Evolutionary conservation across 106 monocot genomes (phyloP).

Genomic region (Apostasia ramifera): DNA sequence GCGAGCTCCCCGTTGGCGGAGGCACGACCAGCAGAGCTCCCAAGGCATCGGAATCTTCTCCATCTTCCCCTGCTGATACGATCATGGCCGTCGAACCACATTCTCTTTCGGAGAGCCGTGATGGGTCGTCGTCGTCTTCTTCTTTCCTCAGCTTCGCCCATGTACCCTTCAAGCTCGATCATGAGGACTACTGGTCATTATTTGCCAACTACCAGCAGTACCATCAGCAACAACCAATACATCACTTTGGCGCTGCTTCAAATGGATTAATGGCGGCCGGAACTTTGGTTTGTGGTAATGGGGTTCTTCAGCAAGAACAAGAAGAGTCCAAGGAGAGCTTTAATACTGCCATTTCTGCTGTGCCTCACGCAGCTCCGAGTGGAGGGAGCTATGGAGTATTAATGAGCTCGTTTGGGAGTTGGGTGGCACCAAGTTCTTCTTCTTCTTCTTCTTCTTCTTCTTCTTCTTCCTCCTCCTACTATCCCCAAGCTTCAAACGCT

Average conservation of each 20-base stretch:
- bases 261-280: constrained; percentile 4
- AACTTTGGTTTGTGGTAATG: constrained; percentile 29
- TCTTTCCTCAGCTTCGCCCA: constrained; percentile 23
- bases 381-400: constrained; percentile 15
- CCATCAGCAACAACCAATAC: constrained; percentile 20
- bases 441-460: constrained; percentile 3
- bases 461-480: constrained; percentile 19
- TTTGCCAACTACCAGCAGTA: constrained; percentile 56
- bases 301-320: constrained; percentile 17
- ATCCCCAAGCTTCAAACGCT: constrained; percentile 43
- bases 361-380: constrained; percentile 47
- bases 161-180: constrained; percentile 29
- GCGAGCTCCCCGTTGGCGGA: constrained; percentile 80
- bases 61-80: constrained; percentile 35
- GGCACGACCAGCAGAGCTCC: constrained; percentile 28
- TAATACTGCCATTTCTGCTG: background rate
- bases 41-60: constrained; percentile 28
- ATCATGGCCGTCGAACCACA: constrained; percentile 11
- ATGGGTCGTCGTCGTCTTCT: constrained; percentile 13
- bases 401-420: constrained; percentile 12
- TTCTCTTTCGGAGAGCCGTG: constrained; percentile 4
- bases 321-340: constrained; percentile 14
- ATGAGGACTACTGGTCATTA: constrained; percentile 72
- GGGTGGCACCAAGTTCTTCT: constrained; percentile 24
- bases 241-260: background rate